Conservation (phyloP, 768 basidiomycete species). For the Pluteus cervinus region DNA sequence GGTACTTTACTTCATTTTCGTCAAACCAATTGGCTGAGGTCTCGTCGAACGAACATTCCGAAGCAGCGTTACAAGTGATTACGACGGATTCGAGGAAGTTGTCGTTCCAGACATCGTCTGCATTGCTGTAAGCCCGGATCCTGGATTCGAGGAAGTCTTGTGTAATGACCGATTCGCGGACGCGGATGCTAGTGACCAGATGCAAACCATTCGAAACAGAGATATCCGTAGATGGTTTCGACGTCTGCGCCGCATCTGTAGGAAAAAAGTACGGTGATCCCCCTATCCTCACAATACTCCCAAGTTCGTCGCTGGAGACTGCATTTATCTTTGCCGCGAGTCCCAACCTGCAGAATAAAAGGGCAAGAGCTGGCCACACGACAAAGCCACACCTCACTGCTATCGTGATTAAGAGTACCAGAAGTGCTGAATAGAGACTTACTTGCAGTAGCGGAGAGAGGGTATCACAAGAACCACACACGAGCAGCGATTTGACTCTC, state of each 20-base stretch:
- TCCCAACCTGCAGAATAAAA: too few species aligned
- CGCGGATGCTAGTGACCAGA: constrained; percentile 20
- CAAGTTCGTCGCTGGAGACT: constrained; percentile 7
- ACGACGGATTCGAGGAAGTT: constrained; percentile 21
- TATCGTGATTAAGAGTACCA: too few species aligned
- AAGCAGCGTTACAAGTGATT: constrained; percentile 20
- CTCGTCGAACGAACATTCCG: constrained; percentile 18
- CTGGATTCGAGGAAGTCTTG: constrained; percentile 20
- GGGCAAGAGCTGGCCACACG: too few species aligned
- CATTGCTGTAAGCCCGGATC: constrained; percentile 13
- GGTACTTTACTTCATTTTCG: constrained; percentile 13
- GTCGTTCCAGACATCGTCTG: constrained; percentile 29
- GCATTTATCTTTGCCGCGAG: too few species aligned
- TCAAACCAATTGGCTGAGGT: constrained; percentile 21
- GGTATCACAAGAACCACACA: too few species aligned
- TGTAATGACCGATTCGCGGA: constrained; percentile 19
- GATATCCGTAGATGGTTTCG: constrained; percentile 5
- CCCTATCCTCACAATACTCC: constrained; percentile 9
- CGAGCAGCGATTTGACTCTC: too few species aligned
- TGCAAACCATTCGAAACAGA: constrained; percentile 7
- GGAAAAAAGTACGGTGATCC: constrained; percentile 17
- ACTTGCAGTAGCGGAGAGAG: too few species aligned
- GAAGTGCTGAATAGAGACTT: too few species aligned
- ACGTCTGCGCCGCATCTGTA: constrained; percentile 8
- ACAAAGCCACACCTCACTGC: too few species aligned